Base-by-base conservation (phyloP, 441 rosid genomes). In the Populus hybrid region DNA sequence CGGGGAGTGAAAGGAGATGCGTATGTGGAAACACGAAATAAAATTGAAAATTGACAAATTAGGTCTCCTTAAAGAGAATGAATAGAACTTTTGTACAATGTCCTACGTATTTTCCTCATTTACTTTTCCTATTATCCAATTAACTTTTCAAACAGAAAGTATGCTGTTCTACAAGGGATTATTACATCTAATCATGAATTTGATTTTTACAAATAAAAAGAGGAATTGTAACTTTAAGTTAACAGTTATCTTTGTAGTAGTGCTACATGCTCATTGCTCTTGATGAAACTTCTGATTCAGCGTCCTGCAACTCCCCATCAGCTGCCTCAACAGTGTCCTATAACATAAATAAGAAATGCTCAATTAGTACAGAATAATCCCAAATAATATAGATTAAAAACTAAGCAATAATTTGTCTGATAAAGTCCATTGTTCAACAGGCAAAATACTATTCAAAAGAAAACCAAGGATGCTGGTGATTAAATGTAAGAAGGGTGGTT, bases 191-290 rank as follows among this genome's bases (percentile, higher is more conserved):
- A 81, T 80, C 75, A 82, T 82, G 72, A 77, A 82, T 73, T 79
- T 63, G 35, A 59, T 71, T 76, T 86, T 67, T 82, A 79, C 80
- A 79, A 80, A 80, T 53, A 77, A 32, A 67, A 79, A 66, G 67
- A 70, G 36, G 40, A 40, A 64, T 78, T 78, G 69, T 81, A 74
- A 71, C 78, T 73, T 65, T 70, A 34, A 65, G 73, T 42, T 78
- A 79, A 66, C 67, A 21, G 53, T 32, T 57, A 26, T 53, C 40
- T 76, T 59, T 34, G 32, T 35, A 42, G 42, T 57, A 64, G 26
- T 72, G 78, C 84, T 84, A 95, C 94, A 95, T 88, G 83, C 97
- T 89, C 90, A 89, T 81, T 64, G 93, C 97, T 85, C 95, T 92
- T 1, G 88, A 77, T 14, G 95, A 83, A 74, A 82, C 73, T 79